Conservation (phyloP, 805 yeast species). For the Metschnikowia picachoensis region DNA sequence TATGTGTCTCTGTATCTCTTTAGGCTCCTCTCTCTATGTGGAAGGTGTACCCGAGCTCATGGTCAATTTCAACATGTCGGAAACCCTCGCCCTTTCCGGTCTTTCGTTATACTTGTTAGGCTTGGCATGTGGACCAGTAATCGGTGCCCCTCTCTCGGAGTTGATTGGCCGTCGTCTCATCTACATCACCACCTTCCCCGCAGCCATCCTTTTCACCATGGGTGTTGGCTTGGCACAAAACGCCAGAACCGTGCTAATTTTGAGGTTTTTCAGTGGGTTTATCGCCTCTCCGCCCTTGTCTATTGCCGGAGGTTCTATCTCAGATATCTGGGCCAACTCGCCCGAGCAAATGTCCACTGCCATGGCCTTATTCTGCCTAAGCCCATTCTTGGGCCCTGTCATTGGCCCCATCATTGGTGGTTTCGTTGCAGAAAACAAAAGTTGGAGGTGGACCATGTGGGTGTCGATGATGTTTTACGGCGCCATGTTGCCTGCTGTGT, state of each 20-base stretch:
- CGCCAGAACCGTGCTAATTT: constrained; percentile 47
- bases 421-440: constrained; percentile 45
- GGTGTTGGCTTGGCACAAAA: constrained; percentile 19
- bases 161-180: constrained; percentile 18
- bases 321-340: constrained; percentile 60
- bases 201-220: constrained; percentile 19
- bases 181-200: constrained; percentile 16
- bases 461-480: constrained; percentile 19
- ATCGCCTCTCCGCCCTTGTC: constrained; percentile 81
- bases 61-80: constrained; percentile 46
- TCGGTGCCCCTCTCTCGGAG: constrained; percentile 56
- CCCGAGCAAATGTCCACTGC: constrained; percentile 65
- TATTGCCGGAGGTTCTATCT: constrained; percentile 78
- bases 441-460: constrained; percentile 22
- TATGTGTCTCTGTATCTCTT: constrained; percentile 69
- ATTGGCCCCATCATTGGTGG: constrained; percentile 21
- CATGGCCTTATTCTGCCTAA: constrained; percentile 64
- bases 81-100: constrained; percentile 63
- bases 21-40: constrained; percentile 73
- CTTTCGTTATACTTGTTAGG: constrained; percentile 68
- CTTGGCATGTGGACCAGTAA: constrained; percentile 64
- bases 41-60: constrained; percentile 57
- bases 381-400: constrained; percentile 21
- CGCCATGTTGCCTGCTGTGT: constrained; percentile 14
- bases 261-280: constrained; percentile 71